Conservation (phyloP, 2,329 filamentous ascomycete genomes). For the Fusarium falciforme region DNA sequence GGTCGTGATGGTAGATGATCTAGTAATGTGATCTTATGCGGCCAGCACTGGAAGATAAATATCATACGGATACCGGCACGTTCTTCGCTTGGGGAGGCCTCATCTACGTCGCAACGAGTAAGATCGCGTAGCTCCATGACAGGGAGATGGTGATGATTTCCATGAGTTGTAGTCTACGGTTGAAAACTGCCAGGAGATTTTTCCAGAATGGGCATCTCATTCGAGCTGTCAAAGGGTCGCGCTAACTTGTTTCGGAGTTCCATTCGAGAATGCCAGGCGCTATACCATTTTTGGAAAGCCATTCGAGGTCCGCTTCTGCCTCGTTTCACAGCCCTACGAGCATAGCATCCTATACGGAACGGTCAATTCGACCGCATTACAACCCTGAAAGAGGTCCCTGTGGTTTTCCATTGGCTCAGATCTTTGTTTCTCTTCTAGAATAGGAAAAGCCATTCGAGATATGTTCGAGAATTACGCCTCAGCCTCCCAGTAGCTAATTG, state of each 20-base stretch:
- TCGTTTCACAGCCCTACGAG: conserved; percentile 31
- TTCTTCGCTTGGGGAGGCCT: not conserved
- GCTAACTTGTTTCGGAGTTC: conserved; percentile 8
- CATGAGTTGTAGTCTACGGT: not conserved
- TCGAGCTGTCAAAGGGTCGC: not conserved
- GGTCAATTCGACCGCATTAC: conserved; percentile 12
- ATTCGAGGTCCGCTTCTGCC: conserved; percentile 38
- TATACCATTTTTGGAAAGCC: conserved; percentile 25
- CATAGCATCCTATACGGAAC: conserved; percentile 6
- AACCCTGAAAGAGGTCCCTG: not conserved
- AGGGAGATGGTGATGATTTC: not conserved
- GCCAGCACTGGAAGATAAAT: not conserved
- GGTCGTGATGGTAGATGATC: not conserved
- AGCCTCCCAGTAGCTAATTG: not conserved
- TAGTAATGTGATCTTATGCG: not conserved
- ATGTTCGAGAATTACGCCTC: not conserved
- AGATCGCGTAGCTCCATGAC: not conserved
- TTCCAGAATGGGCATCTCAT: conserved; percentile 7
- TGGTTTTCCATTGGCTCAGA: conserved; percentile 14
- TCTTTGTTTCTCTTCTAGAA: not conserved
- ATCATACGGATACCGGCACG: not conserved
- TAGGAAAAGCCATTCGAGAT: conserved; percentile 38
- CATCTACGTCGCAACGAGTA: not conserved
- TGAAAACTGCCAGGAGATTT: not conserved
- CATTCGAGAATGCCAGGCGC: conserved; percentile 14